Percentiles rank a stretch among this genome's conserved stretches.
phyloP scores from a whole-genome alignment of 2,329 filamentous ascomycete species.

The Exophiala sp. region DNA sequence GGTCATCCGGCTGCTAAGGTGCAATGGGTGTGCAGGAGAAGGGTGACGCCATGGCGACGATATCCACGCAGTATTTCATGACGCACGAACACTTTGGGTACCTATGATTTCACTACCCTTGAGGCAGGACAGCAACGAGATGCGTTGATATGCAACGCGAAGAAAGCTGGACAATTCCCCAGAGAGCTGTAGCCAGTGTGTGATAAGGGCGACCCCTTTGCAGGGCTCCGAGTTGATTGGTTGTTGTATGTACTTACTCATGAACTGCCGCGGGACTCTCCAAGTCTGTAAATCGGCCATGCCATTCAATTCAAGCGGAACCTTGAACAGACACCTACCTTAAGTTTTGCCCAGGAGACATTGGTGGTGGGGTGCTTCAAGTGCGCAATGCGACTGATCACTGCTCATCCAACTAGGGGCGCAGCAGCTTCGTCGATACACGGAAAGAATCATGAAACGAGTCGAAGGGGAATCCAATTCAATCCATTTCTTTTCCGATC shows the following conservation, averaged over 20 bases:
- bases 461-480: no score
- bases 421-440: no score
- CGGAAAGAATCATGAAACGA: no score
- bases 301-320: no score
- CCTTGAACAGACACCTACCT: no score
- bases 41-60: background rate
- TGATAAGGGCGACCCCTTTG: background rate
- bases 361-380: no score
- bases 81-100: background rate
- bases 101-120: slow-evolving; percentile 1
- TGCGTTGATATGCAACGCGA: background rate
- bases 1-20: background rate
- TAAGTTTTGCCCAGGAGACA: no score
- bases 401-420: no score
- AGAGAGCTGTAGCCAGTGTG: background rate
- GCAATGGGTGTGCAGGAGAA: background rate
- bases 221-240: background rate
- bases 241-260: background rate
- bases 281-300: background rate
- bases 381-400: no score
- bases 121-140: background rate
- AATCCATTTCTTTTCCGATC: no score
- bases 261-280: background rate
- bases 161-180: background rate
- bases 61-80: background rate